Evolutionary conservation across 129 eudicot genomes (phyloP), one percentile per base, ranked within the genome.

Genomic region (Lactuca saligna): DNA sequence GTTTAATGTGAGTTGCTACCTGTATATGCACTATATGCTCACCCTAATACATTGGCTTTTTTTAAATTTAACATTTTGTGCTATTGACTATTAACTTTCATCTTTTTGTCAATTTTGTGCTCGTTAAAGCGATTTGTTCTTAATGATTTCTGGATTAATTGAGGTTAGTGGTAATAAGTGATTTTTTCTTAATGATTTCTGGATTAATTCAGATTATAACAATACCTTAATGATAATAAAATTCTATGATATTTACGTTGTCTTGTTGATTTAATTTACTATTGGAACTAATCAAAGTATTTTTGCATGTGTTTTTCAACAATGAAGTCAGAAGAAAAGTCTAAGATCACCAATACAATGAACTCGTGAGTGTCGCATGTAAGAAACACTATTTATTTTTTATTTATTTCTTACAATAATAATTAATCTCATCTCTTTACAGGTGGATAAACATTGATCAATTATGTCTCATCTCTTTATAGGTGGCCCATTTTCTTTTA

Each of bases 361-460:
- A 84, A 84, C 68, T 50, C 69, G 97, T 91, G 82, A 69, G 97
- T 83, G 48, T 25, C 29, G 29, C 29, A 25, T 25, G 29, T 25
- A 51, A 55, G 32, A 29, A 53, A 65, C 46, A 6, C 64, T n/a
- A 7, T 70, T 54, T 44, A 4, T 66, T 51, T 17, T 4, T 61
- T 68, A 12, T 12, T 46, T 5, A 29, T 5, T 57, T 54, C 79
- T 17, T 71, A 64, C 57, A 61, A 33, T 17, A 55, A 44, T 63
- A 35, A 35, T 66, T 15, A 41, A 63, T 44, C 15, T 33, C 17
- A 31, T 37, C 58, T 67, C 73, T 25, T 46, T 29, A 6, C 75
- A 91, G 97, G 87, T 91, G 97, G 97, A 63, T 87, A 76, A 86
- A 80, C 79, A 68, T 91, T 73, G 70, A 75, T 20, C 20, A 20